These are phyloP conservation scores for Aspergillus ostianus DNA, from an alignment of 495 filamentous ascomycete genomes.

Conservation along the genomic window DNA sequence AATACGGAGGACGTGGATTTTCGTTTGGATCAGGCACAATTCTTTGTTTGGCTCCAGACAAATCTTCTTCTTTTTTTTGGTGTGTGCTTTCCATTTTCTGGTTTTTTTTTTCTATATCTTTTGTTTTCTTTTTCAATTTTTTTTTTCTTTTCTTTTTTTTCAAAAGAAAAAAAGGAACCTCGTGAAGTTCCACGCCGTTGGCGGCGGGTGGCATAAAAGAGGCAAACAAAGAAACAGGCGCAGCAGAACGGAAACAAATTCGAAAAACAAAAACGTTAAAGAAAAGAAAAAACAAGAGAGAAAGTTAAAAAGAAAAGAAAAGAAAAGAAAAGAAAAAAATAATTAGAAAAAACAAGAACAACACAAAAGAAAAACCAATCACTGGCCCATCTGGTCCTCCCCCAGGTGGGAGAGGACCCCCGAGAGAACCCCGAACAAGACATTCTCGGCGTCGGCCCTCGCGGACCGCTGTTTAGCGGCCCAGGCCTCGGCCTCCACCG, in stretches of 20 bases:
- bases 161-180: constrained; percentile 3
- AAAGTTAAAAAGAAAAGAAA: not conserved
- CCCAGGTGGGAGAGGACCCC: constrained; percentile 16
- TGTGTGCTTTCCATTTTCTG: constrained; percentile 4
- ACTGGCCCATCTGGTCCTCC: constrained; percentile 11
- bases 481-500: constrained; percentile 10
- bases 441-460: constrained; percentile 9
- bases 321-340: not conserved
- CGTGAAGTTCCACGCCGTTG: not conserved
- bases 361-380: not conserved
- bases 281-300: not conserved
- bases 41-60: not conserved
- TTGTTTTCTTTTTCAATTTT: not conserved
- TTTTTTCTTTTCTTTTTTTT: not conserved
- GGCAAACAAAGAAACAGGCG: not conserved
- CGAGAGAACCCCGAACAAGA: constrained; percentile 11
- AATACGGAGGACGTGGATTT: not conserved
- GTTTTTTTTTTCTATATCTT: constrained; percentile 6
- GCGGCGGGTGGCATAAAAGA: not conserved
- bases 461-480: constrained; percentile 11
- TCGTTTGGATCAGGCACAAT: not conserved
- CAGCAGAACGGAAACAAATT: not conserved
- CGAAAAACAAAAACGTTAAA: too few species aligned
- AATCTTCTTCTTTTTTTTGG: constrained; percentile 3
- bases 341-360: not conserved